Evolutionary conservation across 352 stramenopile genomes (phyloP).

Genomic region (Globisporangium cederbergense): DNA sequence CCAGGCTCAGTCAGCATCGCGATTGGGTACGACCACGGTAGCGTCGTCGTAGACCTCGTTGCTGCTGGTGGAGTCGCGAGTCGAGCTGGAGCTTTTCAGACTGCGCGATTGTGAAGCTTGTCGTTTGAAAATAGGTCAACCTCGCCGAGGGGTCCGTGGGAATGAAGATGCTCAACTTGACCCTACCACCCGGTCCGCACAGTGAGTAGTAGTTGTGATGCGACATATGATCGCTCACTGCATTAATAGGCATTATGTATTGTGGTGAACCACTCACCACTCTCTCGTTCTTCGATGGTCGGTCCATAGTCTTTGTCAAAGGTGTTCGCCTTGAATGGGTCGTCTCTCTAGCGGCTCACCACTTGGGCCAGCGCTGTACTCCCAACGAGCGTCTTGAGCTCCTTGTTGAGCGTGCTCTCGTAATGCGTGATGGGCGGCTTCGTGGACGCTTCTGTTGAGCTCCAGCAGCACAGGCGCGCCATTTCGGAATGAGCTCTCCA

Average conservation of each 20-base stretch:
- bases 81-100: background rate
- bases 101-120: background rate
- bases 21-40: slow-evolving; percentile 6
- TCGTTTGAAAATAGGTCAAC: too few relatives aligned
- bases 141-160: too few relatives aligned
- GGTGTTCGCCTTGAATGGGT: background rate
- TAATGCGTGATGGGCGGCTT: background rate
- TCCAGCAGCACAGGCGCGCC: too few relatives aligned
- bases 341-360: background rate
- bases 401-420: background rate
- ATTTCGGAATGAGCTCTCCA: too few relatives aligned
- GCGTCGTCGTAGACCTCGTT: background rate
- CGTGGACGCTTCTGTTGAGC: background rate
- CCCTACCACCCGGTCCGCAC: too few relatives aligned
- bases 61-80: background rate
- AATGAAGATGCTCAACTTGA: too few relatives aligned
- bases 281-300: too few relatives aligned
- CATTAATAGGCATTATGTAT: too few relatives aligned
- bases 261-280: too few relatives aligned
- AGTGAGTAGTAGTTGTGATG: too few relatives aligned
- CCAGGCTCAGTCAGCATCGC: background rate
- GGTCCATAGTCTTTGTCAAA: background rate
- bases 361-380: background rate
- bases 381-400: background rate
- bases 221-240: too few relatives aligned